A percentile compares a stretch with the other conserved stretches of the same genome.
phyloP scores from a whole-genome alignment of 352 stramenopile species.

The Nothophytophthora sp. region DNA sequence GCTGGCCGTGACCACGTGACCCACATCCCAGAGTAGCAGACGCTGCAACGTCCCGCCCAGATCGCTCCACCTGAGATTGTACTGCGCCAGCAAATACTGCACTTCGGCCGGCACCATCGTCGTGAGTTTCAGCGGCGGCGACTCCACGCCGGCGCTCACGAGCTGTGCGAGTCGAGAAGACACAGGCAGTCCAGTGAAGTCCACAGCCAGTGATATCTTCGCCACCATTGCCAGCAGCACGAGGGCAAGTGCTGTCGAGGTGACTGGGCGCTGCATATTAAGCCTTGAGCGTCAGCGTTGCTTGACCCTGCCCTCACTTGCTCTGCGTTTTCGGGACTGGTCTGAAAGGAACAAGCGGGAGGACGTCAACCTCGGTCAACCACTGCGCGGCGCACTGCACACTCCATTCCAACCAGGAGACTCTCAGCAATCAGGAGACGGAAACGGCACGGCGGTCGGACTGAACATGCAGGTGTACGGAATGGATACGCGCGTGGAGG shows the following conservation, averaged over 20 bases:
- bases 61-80: slow-evolving; percentile 31
- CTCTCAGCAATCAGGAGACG: no score
- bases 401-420: no score
- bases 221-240: slow-evolving; percentile 1
- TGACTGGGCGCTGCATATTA: slow-evolving; percentile 9
- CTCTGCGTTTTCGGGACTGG: slow-evolving; percentile 24
- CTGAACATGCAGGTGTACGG: no score
- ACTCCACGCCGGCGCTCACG: slow-evolving; percentile 27
- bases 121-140: slow-evolving; percentile 23
- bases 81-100: slow-evolving; percentile 20
- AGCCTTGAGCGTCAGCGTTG: background rate
- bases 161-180: slow-evolving; percentile 31
- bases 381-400: no score
- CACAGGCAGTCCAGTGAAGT: slow-evolving; percentile 20
- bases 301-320: no score
- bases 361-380: no score
- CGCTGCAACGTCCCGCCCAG: slow-evolving; percentile 51
- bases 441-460: no score
- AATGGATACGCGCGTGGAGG: no score
- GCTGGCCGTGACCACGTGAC: slow-evolving; percentile 34
- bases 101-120: slow-evolving; percentile 31
- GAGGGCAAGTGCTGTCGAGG: background rate
- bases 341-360: slow-evolving; percentile 7
- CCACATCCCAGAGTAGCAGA: slow-evolving; percentile 57
- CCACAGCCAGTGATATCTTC: slow-evolving; percentile 2